phyloP scores from a whole-genome alignment of 1,284 basidiomycete species.

The Boletus holoroseus region DNA sequence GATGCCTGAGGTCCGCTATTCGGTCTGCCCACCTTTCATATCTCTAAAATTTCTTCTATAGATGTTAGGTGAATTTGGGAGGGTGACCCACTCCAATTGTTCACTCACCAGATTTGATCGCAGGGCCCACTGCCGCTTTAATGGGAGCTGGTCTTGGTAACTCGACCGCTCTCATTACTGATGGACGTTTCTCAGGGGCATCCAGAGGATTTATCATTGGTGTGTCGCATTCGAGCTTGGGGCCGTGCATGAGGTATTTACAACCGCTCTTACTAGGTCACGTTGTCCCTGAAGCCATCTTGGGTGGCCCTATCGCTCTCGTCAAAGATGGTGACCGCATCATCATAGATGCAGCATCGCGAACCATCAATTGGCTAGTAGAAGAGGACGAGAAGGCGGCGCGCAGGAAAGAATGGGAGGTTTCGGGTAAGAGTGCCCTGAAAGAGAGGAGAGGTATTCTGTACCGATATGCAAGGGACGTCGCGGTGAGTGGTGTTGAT shows the following conservation, averaged over 20 bases:
- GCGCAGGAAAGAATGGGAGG: constrained; percentile 71
- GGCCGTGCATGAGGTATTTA: neutral
- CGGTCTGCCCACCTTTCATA: constrained; percentile 9
- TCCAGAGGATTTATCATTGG: constrained; percentile 61
- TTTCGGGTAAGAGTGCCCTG: constrained; percentile 54
- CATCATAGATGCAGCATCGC: constrained; percentile 72
- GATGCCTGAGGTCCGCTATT: constrained; percentile 76
- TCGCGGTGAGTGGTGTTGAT: constrained; percentile 53
- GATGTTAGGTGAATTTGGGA: constrained; percentile 44
- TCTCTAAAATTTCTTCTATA: constrained; percentile 15
- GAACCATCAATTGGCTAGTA: constrained; percentile 80
- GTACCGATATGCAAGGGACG: constrained; percentile 73
- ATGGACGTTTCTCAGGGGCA: constrained; percentile 92
- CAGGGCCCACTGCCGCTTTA: constrained; percentile 82
- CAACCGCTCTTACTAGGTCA: constrained; percentile 52
- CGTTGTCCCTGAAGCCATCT: constrained; percentile 87
- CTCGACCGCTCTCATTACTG: constrained; percentile 90
- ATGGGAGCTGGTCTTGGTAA: constrained; percentile 91
- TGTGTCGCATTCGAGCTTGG: constrained; percentile 32
- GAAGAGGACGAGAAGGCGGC: constrained; percentile 71
- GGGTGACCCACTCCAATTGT: neutral
- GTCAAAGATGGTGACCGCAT: constrained; percentile 90
- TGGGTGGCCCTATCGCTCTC: constrained; percentile 93
- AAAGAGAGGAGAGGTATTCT: constrained; percentile 70
- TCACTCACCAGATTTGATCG: constrained; percentile 16